Evolutionary conservation across 2,329 filamentous ascomycete species (phyloP).

Genomic region (Dothistroma pini): DNA sequence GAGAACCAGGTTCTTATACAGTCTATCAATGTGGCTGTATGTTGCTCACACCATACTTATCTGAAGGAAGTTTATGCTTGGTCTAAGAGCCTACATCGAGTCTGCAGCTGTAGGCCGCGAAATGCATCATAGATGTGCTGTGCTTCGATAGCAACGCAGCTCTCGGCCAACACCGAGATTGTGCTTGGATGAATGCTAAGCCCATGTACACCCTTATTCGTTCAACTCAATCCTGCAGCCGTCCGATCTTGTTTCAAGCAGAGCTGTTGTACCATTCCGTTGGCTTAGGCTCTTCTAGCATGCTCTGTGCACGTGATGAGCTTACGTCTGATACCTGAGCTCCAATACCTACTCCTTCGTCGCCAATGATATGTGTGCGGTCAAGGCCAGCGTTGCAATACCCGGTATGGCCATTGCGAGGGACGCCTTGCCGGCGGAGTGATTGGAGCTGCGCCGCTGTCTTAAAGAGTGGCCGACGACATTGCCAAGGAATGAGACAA

Average conservation of each 20-base stretch:
- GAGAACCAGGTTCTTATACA: not conserved
- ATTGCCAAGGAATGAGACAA: constrained; percentile 2
- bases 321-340: too few species aligned
- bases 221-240: not conserved
- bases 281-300: too few species aligned
- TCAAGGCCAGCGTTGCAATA: not conserved
- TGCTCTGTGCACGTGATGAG: too few species aligned
- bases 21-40: not conserved
- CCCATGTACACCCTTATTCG: not conserved
- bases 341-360: not conserved
- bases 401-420: not conserved
- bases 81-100: not conserved
- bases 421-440: not conserved
- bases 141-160: not conserved
- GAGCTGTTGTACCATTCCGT: too few species aligned
- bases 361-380: not conserved
- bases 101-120: not conserved
- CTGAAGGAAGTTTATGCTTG: not conserved
- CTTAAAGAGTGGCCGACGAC: not conserved
- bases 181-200: not conserved
- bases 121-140: not conserved
- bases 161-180: not conserved
- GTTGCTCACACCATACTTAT: not conserved
- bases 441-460: too few species aligned
- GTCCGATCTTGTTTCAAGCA: too few species aligned